phyloP scores from a whole-genome alignment of 2,329 filamentous ascomycete genomes.

The Ciborinia camelliae region DNA sequence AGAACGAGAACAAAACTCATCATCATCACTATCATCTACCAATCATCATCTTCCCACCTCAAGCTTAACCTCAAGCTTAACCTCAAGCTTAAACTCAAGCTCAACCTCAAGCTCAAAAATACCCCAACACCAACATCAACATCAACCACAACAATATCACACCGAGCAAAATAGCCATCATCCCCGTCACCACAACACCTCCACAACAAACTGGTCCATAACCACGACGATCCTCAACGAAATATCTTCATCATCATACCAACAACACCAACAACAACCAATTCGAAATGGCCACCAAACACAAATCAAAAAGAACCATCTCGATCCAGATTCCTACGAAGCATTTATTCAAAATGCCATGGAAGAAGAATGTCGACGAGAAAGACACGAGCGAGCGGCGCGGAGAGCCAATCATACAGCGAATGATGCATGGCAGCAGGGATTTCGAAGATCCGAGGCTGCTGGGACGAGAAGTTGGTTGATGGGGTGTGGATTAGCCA shows the following conservation, averaged over 20 bases:
- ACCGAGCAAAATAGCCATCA: not conserved
- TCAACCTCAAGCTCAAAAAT: not conserved
- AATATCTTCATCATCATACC: no score
- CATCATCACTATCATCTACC: no score
- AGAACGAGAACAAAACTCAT: not conserved
- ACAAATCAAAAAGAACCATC: not conserved
- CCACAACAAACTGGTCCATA: conserved; percentile 3
- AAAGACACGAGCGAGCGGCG: conserved; percentile 6
- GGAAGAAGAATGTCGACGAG: conserved; percentile 1
- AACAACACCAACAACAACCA: not conserved
- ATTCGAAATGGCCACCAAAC: not conserved
- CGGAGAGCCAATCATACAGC: not conserved
- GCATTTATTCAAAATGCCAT: conserved; percentile 9
- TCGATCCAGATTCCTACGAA: conserved; percentile 8
- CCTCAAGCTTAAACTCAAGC: not conserved
- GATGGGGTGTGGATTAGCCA: conserved; percentile 11
- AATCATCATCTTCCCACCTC: no score
- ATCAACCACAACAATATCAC: not conserved
- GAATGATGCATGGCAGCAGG: conserved; percentile 8
- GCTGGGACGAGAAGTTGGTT: conserved; percentile 11
- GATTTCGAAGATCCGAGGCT: conserved; percentile 1
- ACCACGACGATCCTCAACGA: not conserved
- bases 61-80: no score
- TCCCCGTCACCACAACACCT: not conserved
- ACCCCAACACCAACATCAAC: not conserved